Base-by-base conservation (phyloP, 1,284 basidiomycete genomes). In the Termitomyces sp. region DNA sequence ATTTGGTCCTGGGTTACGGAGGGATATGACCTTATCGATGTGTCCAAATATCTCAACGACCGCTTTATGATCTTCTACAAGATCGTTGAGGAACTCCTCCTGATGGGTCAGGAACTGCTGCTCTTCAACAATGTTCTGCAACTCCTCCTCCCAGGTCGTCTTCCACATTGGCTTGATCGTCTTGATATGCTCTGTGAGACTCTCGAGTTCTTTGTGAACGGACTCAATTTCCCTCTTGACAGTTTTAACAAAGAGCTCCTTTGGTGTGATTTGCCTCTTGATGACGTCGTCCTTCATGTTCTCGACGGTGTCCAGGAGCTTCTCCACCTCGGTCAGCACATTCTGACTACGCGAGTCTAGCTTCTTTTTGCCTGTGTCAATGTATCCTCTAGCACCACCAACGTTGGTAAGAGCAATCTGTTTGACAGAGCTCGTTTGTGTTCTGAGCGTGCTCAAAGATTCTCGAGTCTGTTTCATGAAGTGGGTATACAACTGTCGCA, bases 161-260 rank as follows among this genome's bases (percentile, higher is more conserved):
- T 96, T 94, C 96, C 96, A 99, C 79, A 92, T 92, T 48, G 96
- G 94, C 66, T 92, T 94, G 64, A 97, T 84, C 3, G 90, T 90
- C 62, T 87, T 83, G 62, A 98, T 90, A 68, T 96, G 93, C 60
- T 88, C 83, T 62, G 86, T 84, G 51, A 99, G 77, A 61, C 84
- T 86, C 56, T 86, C 80, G 38, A 98, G 77, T 68, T 94, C 88
- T 15, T 76, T 71, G 21, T 81, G 79, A 17, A 89, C 83, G n/a
- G 79, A 73, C 15, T 80, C 78, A 50, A 98, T 81, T 62, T 94
- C 90, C 57, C 83, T 83, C 64, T 82, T 81, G 65, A 96, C 83
- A 53, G 77, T 77, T 67, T 84, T 86, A 71, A 97, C 79, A 50
- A 90, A 73, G 30, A 79, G 73, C 13, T 86, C 80, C 60, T 90